Base-by-base conservation (phyloP, 2,329 filamentous ascomycete genomes). In the Emergomyces orientalis region DNA sequence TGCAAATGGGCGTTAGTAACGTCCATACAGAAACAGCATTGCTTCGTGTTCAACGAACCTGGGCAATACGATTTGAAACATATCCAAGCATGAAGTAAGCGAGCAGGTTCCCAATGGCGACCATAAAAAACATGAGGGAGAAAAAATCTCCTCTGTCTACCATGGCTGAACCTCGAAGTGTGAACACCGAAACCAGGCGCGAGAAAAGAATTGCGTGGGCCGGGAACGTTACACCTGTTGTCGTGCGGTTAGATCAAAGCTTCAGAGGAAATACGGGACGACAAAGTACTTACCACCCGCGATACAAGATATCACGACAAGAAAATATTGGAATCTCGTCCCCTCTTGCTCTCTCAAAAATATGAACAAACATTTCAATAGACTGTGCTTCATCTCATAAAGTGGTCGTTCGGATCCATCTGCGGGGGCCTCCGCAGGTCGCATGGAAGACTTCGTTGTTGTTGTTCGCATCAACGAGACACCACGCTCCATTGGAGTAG, bases 61-160 rank as follows among this genome's bases (percentile, higher is more conserved):
- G 70, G 22, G 65, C 68, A 54, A 71, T 67, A 39, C 66, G 34
- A 64, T 71, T 70, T 54, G 66, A 67, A 3, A 58, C 37, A 64
- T 65, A 71, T 6, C 76, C 75, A 27, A 78, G 68, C 17, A 71
- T 62, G 58, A 75, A 76, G 58, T 71, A 68, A 37, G 70, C 69
- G 22, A 77, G 25, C 2, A 75, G 70, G 39, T 74, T 73, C 4
- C 68, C 75, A 22, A 75, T 69, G 9, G 79, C 77, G 49, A 79
- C 66, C 0, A 80, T 71, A 60, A 79, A 78, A 57, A 80, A 80
- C 77, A 81, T 79, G 9, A 78, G 74, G 3, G 77, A 70, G 71
- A 73, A 80, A 65, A 80, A 79, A 63, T 79, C 75, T 8, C 74
- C 78, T 59, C 68, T 65, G 11, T 68, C 62, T 11, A 57, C 51